These are phyloP conservation scores for Candida neerlandica DNA, from an alignment of 1,139 yeast genomes.

Conservation along the genomic window DNA sequence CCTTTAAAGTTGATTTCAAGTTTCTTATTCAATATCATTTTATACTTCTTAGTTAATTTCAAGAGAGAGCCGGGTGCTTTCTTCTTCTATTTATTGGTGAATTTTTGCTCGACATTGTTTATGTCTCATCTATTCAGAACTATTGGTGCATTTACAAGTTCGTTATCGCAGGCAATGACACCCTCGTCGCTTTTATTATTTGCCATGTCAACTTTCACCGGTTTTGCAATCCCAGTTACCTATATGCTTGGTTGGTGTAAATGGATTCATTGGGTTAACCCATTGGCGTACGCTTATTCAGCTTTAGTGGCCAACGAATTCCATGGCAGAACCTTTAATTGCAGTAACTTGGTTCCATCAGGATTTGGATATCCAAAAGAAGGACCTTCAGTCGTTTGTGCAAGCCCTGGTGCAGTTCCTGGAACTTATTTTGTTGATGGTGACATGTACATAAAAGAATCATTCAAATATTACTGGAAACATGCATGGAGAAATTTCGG, in stretches of 20 bases:
- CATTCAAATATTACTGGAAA: slow-evolving; percentile 51
- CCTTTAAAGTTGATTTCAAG: slow-evolving; percentile 53
- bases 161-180: slow-evolving; percentile 63
- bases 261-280: slow-evolving; percentile 63
- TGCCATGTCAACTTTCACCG: slow-evolving; percentile 58
- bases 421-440: slow-evolving; percentile 63
- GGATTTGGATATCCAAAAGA: slow-evolving; percentile 47
- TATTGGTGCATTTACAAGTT: slow-evolving; percentile 57
- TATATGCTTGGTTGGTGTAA: slow-evolving; percentile 65
- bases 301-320: slow-evolving; percentile 58
- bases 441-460: slow-evolving; percentile 48
- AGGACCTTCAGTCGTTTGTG: slow-evolving; percentile 49
- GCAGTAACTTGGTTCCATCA: slow-evolving; percentile 48
- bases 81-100: slow-evolving; percentile 52
- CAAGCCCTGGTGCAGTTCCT: slow-evolving; percentile 61
- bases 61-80: slow-evolving; percentile 62
- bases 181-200: slow-evolving; percentile 59
- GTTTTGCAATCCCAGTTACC: slow-evolving; percentile 60
- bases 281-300: slow-evolving; percentile 59
- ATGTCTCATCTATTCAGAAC: slow-evolving; percentile 63
- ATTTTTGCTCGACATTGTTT: slow-evolving; percentile 47
- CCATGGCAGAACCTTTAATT: slow-evolving; percentile 49
- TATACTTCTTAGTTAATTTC: slow-evolving; percentile 61
- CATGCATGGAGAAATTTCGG: slow-evolving; percentile 90
- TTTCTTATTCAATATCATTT: slow-evolving; percentile 44